These are phyloP conservation scores for Pterocarpus santalinus DNA, from an alignment of 306 rosid genomes.

Conservation along the genomic window DNA sequence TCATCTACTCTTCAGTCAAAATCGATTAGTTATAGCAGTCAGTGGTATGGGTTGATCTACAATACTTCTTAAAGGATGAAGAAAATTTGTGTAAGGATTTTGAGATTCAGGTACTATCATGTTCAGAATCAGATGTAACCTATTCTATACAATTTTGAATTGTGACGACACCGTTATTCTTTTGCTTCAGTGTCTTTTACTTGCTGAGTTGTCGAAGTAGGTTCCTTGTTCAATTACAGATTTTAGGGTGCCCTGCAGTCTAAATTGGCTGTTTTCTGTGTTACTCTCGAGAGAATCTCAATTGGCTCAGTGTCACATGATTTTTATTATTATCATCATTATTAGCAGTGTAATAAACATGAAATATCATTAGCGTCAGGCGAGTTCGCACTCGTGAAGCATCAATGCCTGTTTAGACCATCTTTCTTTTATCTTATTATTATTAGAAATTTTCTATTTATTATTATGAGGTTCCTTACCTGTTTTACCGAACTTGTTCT, in stretches of 20 bases:
- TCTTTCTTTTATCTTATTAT: background rate
- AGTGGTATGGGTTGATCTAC: constrained; percentile 42
- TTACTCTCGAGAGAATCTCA: constrained; percentile 20
- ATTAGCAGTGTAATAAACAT: constrained; percentile 20
- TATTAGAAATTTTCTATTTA: background rate
- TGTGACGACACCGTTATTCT: constrained; percentile 63
- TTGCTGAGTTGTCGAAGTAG: constrained; percentile 49
- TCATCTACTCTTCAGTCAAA: constrained; percentile 97
- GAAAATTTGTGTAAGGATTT: constrained; percentile 63
- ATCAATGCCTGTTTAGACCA: background rate
- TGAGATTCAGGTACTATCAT: constrained; percentile 61
- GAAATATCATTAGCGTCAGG: background rate
- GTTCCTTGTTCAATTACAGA: background rate
- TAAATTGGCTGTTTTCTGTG: constrained; percentile 32
- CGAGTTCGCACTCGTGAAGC: background rate
- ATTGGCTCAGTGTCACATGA: background rate
- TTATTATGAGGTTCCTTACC: too few relatives aligned
- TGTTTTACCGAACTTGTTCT: background rate
- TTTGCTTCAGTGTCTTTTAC: constrained; percentile 63
- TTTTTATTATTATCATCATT: background rate
- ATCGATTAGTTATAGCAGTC: constrained; percentile 65
- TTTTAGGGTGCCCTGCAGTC: constrained; percentile 37
- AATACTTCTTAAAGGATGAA: constrained; percentile 50
- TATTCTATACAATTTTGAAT: constrained; percentile 82
- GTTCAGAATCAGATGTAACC: constrained; percentile 72